Evolutionary conservation across 2,329 filamentous ascomycete species (phyloP).

Genomic region (Epichloe coenophiala): DNA sequence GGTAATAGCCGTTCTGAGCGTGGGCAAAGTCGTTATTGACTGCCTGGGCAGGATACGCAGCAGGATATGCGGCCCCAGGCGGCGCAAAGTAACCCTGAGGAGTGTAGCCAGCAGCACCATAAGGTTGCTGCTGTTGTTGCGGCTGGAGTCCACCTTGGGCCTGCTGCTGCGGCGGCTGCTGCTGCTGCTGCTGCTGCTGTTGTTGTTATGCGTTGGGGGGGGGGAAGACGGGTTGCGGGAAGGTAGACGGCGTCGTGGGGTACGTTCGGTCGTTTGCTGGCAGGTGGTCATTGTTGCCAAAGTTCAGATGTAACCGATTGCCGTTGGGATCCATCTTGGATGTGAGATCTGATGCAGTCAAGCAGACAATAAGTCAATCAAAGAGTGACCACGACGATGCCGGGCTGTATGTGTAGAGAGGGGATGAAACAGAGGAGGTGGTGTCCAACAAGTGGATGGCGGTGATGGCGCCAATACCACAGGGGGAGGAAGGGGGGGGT

Average conservation of each 20-base stretch:
- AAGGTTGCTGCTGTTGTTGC: slow-evolving; percentile 30
- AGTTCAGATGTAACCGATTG: slow-evolving; percentile 52
- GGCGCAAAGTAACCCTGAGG: slow-evolving; percentile 47
- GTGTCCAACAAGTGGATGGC: neutral
- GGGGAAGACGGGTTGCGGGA: slow-evolving; percentile 23
- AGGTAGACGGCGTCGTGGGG: slow-evolving; percentile 87
- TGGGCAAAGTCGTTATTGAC: slow-evolving; percentile 33
- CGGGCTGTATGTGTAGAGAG: too few species aligned
- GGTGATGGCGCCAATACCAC: neutral
- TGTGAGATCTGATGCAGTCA: neutral
- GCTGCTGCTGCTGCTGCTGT: slow-evolving; percentile 20
- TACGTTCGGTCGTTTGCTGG: slow-evolving; percentile 53
- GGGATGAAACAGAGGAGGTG: too few species aligned
- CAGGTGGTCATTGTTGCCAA: slow-evolving; percentile 52
- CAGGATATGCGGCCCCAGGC: slow-evolving; percentile 42
- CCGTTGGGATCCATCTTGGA: slow-evolving; percentile 39
- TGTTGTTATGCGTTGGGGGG: slow-evolving; percentile 15
- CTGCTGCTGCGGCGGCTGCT: slow-evolving; percentile 26
- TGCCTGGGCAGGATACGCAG: slow-evolving; percentile 26
- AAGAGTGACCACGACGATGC: too few species aligned
- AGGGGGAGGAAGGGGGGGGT: neutral
- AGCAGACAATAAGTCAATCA: too few species aligned
- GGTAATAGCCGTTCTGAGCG: slow-evolving; percentile 33
- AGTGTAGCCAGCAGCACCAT: slow-evolving; percentile 30
- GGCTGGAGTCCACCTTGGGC: slow-evolving; percentile 23